A percentile compares a stretch with the other conserved stretches of the same genome.
Conservation (phyloP, 2,329 filamentous ascomycete species). For the Aschersonia sp. region DNA sequence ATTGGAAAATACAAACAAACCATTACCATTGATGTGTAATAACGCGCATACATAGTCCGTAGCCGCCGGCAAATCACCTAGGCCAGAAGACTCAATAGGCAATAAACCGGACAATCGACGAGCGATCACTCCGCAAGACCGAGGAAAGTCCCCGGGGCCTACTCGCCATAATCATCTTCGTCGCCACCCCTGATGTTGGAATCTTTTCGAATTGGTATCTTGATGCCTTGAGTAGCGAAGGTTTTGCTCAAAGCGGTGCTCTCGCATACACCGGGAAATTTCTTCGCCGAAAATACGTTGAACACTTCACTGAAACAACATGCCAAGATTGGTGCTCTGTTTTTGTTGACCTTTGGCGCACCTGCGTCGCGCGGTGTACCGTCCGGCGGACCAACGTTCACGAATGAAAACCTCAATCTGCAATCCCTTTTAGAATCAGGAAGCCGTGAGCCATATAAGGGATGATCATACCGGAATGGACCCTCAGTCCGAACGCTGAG, state of each 20-base stretch:
- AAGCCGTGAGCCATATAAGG: neutral
- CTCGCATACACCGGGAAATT: slow-evolving; percentile 94
- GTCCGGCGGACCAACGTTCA: slow-evolving; percentile 56
- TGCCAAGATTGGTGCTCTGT: slow-evolving; percentile 68
- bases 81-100: too few species aligned
- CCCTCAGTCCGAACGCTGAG: slow-evolving; percentile 90
- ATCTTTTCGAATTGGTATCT: slow-evolving; percentile 92
- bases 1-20: too few species aligned
- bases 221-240: slow-evolving; percentile 88
- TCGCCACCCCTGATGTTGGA: slow-evolving; percentile 39
- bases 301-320: slow-evolving; percentile 79
- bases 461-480: slow-evolving; percentile 55
- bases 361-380: slow-evolving; percentile 23
- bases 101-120: too few species aligned
- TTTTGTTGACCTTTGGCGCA: slow-evolving; percentile 47
- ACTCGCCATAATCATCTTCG: slow-evolving; percentile 31
- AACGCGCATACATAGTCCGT: too few species aligned
- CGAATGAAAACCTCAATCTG: slow-evolving; percentile 58
- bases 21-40: too few species aligned
- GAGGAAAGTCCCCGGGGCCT: neutral
- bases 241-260: slow-evolving; percentile 82
- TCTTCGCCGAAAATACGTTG: slow-evolving; percentile 92
- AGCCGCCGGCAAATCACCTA: too few species aligned
- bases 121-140: neutral
- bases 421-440: neutral